Evolutionary conservation across 768 basidiomycete species (phyloP).

Genomic region (Scleroderma citrinum): DNA sequence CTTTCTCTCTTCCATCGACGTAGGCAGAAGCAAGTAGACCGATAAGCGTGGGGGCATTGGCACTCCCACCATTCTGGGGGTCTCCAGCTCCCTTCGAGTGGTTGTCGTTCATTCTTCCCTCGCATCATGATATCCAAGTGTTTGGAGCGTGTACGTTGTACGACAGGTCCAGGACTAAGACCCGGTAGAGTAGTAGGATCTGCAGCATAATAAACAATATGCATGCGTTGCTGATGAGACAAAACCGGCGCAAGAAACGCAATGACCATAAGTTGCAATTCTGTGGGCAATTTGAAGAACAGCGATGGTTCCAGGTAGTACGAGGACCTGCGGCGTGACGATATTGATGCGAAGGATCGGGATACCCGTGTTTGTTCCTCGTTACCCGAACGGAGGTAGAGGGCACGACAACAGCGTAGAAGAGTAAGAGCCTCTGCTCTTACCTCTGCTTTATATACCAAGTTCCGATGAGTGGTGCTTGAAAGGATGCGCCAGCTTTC

Average conservation of each 20-base stretch:
- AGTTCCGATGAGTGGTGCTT: constrained; percentile 39
- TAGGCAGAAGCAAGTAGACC: constrained; percentile 21
- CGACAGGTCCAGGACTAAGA: constrained; percentile 17
- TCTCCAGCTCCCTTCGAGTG: constrained; percentile 30
- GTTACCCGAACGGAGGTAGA: constrained; percentile 38
- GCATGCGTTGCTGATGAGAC: constrained; percentile 48
- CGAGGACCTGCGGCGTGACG: constrained; percentile 4
- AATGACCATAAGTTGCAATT: constrained; percentile 53
- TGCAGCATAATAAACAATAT: constrained; percentile 48
- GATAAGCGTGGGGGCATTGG: constrained; percentile 19
- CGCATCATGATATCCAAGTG: constrained; percentile 4
- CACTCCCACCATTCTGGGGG: constrained; percentile 31
- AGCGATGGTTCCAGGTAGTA: constrained; percentile 12
- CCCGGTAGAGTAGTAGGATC: constrained; percentile 40
- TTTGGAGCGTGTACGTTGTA: constrained; percentile 3
- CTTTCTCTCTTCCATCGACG: constrained; percentile 35
- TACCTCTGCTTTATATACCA: constrained; percentile 31
- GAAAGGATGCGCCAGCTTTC: constrained; percentile 28
- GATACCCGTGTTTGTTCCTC: neutral
- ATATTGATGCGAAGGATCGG: constrained; percentile 2
- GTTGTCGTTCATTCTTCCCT: constrained; percentile 8
- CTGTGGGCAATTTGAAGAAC: constrained; percentile 45
- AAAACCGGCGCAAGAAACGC: constrained; percentile 53
- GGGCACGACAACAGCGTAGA: constrained; percentile 42
- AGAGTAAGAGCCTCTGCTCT: constrained; percentile 45